phyloP scores from a whole-genome alignment of 2,329 filamentous ascomycete genomes.

The Arthrinium phaeospermum region DNA sequence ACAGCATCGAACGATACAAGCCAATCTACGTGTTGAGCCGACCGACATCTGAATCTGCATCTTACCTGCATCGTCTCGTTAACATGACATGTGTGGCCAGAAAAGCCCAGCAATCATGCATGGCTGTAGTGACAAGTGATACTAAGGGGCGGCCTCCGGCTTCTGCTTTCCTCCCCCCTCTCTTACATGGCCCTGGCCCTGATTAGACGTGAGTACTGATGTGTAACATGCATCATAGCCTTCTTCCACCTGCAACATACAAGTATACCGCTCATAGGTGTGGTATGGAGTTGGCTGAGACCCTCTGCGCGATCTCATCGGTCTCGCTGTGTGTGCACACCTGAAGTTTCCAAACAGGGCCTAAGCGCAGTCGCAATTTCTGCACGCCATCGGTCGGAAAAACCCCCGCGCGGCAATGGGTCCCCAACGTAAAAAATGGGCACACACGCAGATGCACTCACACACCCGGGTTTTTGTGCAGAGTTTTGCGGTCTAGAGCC shows the following conservation, averaged over 20 bases:
- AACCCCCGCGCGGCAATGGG: neutral
- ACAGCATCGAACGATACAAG: conserved; percentile 3
- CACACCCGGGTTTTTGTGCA: neutral
- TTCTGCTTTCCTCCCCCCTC: neutral
- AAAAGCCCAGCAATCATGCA: neutral
- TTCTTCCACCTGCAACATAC: neutral
- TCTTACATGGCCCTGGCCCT: neutral
- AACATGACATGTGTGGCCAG: neutral
- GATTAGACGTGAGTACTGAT: neutral
- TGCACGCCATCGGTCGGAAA: conserved; percentile 1
- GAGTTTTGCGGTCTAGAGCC: conserved; percentile 7
- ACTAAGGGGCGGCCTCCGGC: neutral
- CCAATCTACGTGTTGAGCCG: neutral
- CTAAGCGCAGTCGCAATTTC: neutral
- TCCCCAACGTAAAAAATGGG: neutral
- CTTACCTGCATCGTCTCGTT: neutral
- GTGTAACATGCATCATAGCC: neutral
- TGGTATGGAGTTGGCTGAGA: neutral
- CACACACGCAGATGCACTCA: neutral
- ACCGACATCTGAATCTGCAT: neutral
- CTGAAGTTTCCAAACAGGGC: neutral
- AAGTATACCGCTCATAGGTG: neutral
- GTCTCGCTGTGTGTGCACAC: neutral
- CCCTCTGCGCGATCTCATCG: conserved; percentile 1
- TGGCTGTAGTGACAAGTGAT: neutral